phyloP scores from a whole-genome alignment of 2,329 filamentous ascomycete genomes.

The Teratosphaeria epicoccoides region DNA sequence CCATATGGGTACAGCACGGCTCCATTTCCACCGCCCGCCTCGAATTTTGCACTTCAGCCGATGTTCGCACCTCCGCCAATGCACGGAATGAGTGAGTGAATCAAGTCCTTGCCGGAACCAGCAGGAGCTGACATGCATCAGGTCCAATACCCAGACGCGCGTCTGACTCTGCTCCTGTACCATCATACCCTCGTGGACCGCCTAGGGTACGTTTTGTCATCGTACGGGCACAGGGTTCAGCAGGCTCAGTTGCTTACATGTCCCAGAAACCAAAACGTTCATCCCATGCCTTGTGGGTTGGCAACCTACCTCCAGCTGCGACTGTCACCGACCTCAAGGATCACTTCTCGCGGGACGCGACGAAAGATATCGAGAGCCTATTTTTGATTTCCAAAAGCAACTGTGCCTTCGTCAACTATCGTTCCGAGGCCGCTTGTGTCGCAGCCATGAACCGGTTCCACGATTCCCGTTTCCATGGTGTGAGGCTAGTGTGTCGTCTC shows the following conservation, averaged over 20 bases:
- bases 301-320: slow-evolving; percentile 78
- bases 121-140: slow-evolving; percentile 1
- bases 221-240: too few relatives aligned
- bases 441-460: slow-evolving; percentile 75
- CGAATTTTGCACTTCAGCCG: slow-evolving; percentile 12
- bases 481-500: slow-evolving; percentile 74
- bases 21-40: slow-evolving; percentile 15
- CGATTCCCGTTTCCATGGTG: slow-evolving; percentile 79
- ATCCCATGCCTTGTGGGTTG: slow-evolving; percentile 91
- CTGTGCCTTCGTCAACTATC: slow-evolving; percentile 94
- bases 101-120: too few relatives aligned
- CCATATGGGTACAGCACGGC: slow-evolving; percentile 15
- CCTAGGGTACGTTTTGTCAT: slow-evolving; percentile 19
- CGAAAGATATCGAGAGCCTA: slow-evolving; percentile 68
- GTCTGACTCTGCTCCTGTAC: slow-evolving; percentile 18
- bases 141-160: slow-evolving; percentile 13
- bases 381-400: slow-evolving; percentile 96
- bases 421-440: slow-evolving; percentile 63
- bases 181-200: slow-evolving; percentile 45
- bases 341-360: slow-evolving; percentile 73
- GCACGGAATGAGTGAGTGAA: slow-evolving; percentile 10
- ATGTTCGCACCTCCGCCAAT: slow-evolving; percentile 11
- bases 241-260: background rate
- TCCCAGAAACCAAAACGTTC: slow-evolving; percentile 55
- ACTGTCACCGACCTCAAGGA: slow-evolving; percentile 77